Evolutionary conservation across 371 early-diverging fungal genomes (phyloP), one percentile per base, ranked within the genome.

Genomic region (Aphelidium insulamus): DNA sequence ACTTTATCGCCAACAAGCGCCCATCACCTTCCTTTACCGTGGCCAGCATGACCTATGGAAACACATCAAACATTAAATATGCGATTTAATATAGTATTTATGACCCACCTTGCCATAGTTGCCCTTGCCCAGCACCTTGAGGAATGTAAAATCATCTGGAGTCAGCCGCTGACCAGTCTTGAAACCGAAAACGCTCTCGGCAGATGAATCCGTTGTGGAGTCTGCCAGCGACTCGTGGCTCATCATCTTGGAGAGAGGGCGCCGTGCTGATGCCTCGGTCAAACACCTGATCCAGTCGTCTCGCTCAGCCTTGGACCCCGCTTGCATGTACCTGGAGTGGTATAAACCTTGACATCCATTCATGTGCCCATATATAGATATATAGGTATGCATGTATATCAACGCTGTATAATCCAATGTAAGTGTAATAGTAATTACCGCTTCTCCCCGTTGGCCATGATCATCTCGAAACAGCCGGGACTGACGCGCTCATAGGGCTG

Each of bases 101-200:
- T n/a, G n/a, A n/a, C n/a, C n/a, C n/a, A 47, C 40, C 38, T 72
- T 70, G 15, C 69, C 70, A 50, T 66, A 70, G 17, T 53, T 55
- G 21, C 70, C 73, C 20, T 49, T 52, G 11, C 74, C 72, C 10
- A 75, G 33, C n/a, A 67, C 64, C 18, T 55, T 57, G 7, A 64
- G 17, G 38, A 72, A 59, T 19, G 48, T 21, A 46, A 70, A 69
- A 36, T 73, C 64, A 14, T 62, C 47, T 49, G 54, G 28, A 15
- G 49, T 39, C 34, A 48, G 10, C 33, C 18, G 21, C 20, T 10
- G 4, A 11, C 29, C 10, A 11, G 18, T 30, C 18, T 30, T 30
- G 16, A 5, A 12, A n/a, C 7, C 15, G 15, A 12, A 32, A n/a
- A 14, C 6, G 4, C 6, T 2, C 32, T 4, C 5, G 18, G 24